Conservation (phyloP, 2,329 filamentous ascomycete species). For the Aspergillus ibericus region DNA sequence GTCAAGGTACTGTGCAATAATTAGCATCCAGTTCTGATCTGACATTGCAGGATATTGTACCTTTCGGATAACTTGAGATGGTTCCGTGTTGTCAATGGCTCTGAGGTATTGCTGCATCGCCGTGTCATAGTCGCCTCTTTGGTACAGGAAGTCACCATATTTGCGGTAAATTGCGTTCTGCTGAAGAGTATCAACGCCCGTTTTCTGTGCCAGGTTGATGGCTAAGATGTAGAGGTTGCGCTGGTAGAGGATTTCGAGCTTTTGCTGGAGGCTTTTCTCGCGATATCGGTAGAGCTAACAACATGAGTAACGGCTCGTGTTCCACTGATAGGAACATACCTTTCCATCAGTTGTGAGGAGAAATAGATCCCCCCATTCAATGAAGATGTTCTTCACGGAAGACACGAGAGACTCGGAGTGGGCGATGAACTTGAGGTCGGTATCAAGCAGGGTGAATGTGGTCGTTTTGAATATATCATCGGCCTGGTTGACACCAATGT, state of each 20-base stretch:
- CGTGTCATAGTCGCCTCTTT: conserved; percentile 92
- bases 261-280: conserved; percentile 86
- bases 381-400: conserved; percentile 75
- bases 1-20: conserved; percentile 70
- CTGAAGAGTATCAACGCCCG: conserved; percentile 74
- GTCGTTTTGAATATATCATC: conserved; percentile 84
- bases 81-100: conserved; percentile 93
- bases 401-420: conserved; percentile 84
- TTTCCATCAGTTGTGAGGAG: conserved; percentile 91
- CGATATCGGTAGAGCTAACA: conserved; percentile 78
- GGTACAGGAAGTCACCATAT: conserved; percentile 92
- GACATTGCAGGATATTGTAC: conserved; percentile 41
- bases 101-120: conserved; percentile 99
- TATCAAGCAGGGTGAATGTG: conserved; percentile 88
- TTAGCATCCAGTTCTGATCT: conserved; percentile 14
- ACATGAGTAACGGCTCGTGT: conserved; percentile 20
- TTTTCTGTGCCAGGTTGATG: conserved; percentile 88
- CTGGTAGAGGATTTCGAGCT: conserved; percentile 90
- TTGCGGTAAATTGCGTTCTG: conserved; percentile 90
- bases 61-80: conserved; percentile 93
- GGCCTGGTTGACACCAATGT: conserved; percentile 70
- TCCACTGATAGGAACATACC: conserved; percentile 50
- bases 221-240: conserved; percentile 89
- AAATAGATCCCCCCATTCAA: conserved; percentile 88
- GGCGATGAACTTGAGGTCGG: conserved; percentile 83